phyloP scores from a whole-genome alignment of 208 protist species.

The Trypanosoma platydactyli region DNA sequence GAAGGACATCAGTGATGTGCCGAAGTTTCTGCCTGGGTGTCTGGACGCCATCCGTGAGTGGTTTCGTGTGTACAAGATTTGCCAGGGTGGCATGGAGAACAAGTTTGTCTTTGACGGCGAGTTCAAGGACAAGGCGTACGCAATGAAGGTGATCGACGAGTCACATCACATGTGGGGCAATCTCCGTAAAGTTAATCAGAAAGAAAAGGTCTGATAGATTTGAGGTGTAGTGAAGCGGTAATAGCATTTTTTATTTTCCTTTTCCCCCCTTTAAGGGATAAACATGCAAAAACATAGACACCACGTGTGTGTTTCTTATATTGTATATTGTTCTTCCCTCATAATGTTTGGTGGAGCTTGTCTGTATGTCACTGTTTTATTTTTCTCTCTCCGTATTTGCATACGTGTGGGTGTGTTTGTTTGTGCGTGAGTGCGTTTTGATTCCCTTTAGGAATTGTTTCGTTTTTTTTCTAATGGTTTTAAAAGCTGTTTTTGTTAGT shows the following conservation, averaged over 20 bases:
- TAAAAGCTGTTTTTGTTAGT: no score
- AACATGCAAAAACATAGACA: no score
- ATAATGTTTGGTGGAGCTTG: background rate
- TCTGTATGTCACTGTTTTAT: slow-evolving; percentile 2
- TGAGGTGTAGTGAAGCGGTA: background rate
- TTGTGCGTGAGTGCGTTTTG: background rate
- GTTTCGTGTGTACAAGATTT: slow-evolving; percentile 94
- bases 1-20: slow-evolving; percentile 88
- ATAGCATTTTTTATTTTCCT: slow-evolving; percentile 6
- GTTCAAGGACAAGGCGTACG: slow-evolving; percentile 85
- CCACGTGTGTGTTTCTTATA: no score
- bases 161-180: slow-evolving; percentile 93
- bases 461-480: slow-evolving; percentile 28
- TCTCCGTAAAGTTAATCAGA: slow-evolving; percentile 85
- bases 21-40: slow-evolving; percentile 88
- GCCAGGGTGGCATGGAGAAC: slow-evolving; percentile 89
- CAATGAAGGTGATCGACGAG: slow-evolving; percentile 87
- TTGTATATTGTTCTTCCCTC: slow-evolving; percentile 17
- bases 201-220: slow-evolving; percentile 60
- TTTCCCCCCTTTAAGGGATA: slow-evolving; percentile 13
- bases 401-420: background rate
- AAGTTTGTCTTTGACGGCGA: slow-evolving; percentile 91
- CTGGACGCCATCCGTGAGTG: slow-evolving; percentile 88
- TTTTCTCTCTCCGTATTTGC: slow-evolving; percentile 24
- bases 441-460: slow-evolving; percentile 5